These are phyloP conservation scores for Pleurotus ostreatus DNA, from an alignment of 768 basidiomycete genomes.

Conservation along the genomic window DNA sequence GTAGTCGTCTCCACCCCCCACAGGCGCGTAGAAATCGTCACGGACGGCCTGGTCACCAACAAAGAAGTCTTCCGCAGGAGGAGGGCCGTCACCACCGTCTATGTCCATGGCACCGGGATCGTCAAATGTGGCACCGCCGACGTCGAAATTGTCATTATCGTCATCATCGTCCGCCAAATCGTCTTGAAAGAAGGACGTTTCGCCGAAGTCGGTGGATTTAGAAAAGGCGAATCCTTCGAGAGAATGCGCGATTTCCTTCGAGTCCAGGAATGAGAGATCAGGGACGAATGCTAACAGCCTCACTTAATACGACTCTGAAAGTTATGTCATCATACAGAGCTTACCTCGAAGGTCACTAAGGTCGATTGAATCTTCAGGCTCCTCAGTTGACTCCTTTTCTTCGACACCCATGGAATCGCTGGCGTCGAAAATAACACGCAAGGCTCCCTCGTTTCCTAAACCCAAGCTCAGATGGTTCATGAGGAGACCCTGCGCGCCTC, in stretches of 20 bases:
- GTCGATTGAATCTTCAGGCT: conserved; percentile 67
- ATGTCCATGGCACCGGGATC: conserved; percentile 29
- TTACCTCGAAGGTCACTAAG: conserved; percentile 58
- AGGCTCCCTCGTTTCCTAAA: conserved; percentile 70
- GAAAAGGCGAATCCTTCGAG: conserved; percentile 81
- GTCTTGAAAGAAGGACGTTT: conserved; percentile 56
- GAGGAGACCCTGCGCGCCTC: conserved; percentile 89
- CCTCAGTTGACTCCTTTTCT: conserved; percentile 71
- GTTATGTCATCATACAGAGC: conserved; percentile 15
- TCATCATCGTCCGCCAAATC: conserved; percentile 39
- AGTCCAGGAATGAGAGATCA: conserved; percentile 55
- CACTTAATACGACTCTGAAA: background rate
- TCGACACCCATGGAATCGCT: conserved; percentile 86
- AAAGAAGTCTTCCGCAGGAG: conserved; percentile 43
- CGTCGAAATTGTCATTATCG: conserved; percentile 43
- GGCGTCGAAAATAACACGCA: conserved; percentile 94
- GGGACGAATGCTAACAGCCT: conserved; percentile 58
- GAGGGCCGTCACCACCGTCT: conserved; percentile 29
- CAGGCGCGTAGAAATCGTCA: conserved; percentile 42
- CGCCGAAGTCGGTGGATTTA: conserved; percentile 60
- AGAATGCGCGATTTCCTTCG: conserved; percentile 76
- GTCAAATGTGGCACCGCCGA: conserved; percentile 24
- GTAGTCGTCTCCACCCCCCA: conserved; percentile 17
- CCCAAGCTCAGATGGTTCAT: conserved; percentile 93
- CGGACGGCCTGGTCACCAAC: conserved; percentile 27